A percentile compares a stretch with the other conserved stretches of the same genome.
phyloP scores from a whole-genome alignment of 768 basidiomycete genomes.

The Chlorophyllum brunneum region DNA sequence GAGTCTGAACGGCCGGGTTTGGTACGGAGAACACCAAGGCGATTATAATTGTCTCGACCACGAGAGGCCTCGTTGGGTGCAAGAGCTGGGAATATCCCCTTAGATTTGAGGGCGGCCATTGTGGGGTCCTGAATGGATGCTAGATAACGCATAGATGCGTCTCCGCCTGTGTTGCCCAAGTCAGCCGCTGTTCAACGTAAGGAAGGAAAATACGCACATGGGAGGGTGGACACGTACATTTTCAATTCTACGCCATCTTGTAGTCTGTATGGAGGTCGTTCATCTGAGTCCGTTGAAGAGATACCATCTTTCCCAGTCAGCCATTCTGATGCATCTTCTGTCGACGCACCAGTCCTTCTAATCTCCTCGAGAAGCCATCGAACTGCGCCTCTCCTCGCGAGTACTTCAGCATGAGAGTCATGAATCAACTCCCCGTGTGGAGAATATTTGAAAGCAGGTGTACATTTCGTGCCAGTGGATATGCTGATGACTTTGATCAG shows the following conservation, averaged over 20 bases:
- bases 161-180: conserved; percentile 84
- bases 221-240: conserved; percentile 68
- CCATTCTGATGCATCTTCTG: conserved; percentile 32
- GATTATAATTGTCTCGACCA: conserved; percentile 77
- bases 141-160: conserved; percentile 80
- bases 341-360: conserved; percentile 25
- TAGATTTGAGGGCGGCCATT: conserved; percentile 68
- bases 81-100: conserved; percentile 30
- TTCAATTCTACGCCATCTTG: conserved; percentile 44
- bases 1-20: conserved; percentile 94
- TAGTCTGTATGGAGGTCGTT: conserved; percentile 38
- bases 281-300: conserved; percentile 13
- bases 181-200: too few relatives aligned
- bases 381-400: conserved; percentile 77
- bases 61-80: conserved; percentile 45
- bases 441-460: conserved; percentile 62
- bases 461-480: conserved; percentile 83
- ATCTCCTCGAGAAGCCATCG: conserved; percentile 82
- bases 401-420: conserved; percentile 88
- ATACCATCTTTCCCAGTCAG: not conserved
- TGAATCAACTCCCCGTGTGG: conserved; percentile 74
- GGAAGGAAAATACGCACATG: conserved; percentile 39
- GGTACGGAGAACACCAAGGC: conserved; percentile 78
- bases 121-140: conserved; percentile 69
- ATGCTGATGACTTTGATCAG: conserved; percentile 59